phyloP scores from a whole-genome alignment of 2,329 filamentous ascomycete species.

The Drechmeria coniospora region DNA sequence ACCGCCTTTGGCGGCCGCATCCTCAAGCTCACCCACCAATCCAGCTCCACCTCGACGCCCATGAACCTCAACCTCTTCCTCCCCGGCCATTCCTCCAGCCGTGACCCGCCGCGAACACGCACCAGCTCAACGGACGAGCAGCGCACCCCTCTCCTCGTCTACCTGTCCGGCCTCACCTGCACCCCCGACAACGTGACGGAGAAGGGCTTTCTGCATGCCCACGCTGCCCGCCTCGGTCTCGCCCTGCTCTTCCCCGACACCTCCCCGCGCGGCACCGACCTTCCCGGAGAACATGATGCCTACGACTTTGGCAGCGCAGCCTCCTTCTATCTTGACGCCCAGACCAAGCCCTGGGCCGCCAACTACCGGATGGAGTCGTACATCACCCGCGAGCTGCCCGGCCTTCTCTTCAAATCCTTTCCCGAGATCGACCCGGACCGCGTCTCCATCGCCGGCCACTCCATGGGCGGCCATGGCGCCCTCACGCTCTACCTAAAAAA shows the following conservation, averaged over 20 bases:
- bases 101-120: too few species aligned
- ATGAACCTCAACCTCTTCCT: slow-evolving; percentile 93
- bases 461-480: slow-evolving; percentile 94
- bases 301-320: slow-evolving; percentile 90
- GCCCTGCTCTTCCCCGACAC: slow-evolving; percentile 95
- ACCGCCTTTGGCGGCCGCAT: slow-evolving; percentile 87
- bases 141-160: slow-evolving; percentile 87
- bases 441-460: slow-evolving; percentile 82
- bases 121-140: too few species aligned
- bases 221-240: slow-evolving; percentile 65
- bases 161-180: slow-evolving; percentile 88
- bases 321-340: slow-evolving; percentile 89
- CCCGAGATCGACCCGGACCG: slow-evolving; percentile 50
- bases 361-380: slow-evolving; percentile 95
- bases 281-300: slow-evolving; percentile 69
- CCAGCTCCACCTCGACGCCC: slow-evolving; percentile 62
- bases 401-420: slow-evolving; percentile 57
- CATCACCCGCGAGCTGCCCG: slow-evolving; percentile 75
- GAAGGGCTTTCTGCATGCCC: slow-evolving; percentile 81
- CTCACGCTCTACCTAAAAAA: slow-evolving; percentile 85
- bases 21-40: slow-evolving; percentile 81
- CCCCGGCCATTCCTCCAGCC: too few species aligned
- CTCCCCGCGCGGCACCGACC: slow-evolving; percentile 67
- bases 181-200: slow-evolving; percentile 74
- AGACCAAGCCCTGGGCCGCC: slow-evolving; percentile 52